Evolutionary conservation across 768 basidiomycete species (phyloP), one percentile per base, ranked within the genome.

Genomic region (Gautieria morchelliformis): DNA sequence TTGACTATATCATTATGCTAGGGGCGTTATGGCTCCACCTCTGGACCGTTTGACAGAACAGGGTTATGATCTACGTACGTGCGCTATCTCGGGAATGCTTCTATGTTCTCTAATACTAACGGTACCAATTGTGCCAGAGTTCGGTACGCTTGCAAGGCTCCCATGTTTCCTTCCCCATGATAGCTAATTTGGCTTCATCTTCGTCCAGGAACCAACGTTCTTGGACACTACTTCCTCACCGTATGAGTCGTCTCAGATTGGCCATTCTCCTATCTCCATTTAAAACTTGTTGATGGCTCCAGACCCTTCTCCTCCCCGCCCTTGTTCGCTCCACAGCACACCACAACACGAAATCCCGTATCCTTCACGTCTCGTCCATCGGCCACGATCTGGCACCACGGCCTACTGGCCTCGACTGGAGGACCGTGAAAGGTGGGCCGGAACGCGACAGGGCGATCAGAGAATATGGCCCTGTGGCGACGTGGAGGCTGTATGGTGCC

Each of bases 211-310:
- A 56, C 50, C 15, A 53, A 59, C 32, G 30, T 48, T 11, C 27
- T 56, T 10, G 76, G 76, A 0, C 78, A 77, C 58, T 75, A 71
- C 62, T 75, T 70, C 63, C 68, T 79, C 45, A 75, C 75, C 8
- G 56, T 49, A 30, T 7, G 35, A 37, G 35, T 37, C 35, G 14
- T 37, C 9, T 37, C 14, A 37, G 10, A 37, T 3, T 9, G 35
- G 14, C 35, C 35, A 37, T 27, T 27, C 27, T 32, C 56, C 57
- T 40, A 59, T 65, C 46, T 45, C 11, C 35, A 5, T 27, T 39
- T 35, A 56, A 5, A 73, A 71, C 53, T 68, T 75, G 40, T 70
- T 81, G 11, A 64, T 79, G 24, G 75, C 78, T 5, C 10, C 8
- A 37, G 35, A 37, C 35, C 14, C 35, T 37, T 14, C 35, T 37